A percentile compares a stretch with the other conserved stretches of the same genome.
Conservation (phyloP, 2,329 filamentous ascomycete genomes). For the Colletotrichum sp. region DNA sequence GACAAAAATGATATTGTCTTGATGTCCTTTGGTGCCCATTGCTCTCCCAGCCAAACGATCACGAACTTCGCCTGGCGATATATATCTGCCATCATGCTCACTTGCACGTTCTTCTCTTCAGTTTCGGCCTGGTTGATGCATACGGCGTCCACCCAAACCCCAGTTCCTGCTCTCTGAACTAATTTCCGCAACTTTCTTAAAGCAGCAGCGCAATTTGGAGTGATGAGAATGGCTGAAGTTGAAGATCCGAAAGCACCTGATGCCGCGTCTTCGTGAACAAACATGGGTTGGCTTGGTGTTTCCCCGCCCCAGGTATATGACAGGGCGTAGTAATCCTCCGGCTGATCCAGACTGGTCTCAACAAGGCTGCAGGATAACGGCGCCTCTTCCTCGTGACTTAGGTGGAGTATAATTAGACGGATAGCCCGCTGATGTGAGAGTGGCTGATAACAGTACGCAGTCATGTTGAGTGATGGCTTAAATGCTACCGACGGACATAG, state of each 20-base stretch:
- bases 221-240: background rate
- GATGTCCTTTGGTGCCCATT: no score
- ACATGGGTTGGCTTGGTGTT: background rate
- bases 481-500: no score
- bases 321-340: background rate
- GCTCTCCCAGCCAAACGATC: no score
- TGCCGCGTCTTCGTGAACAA: accelerated
- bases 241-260: background rate
- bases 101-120: background rate
- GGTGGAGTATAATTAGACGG: background rate
- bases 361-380: background rate
- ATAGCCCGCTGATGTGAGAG: background rate
- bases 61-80: no score
- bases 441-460: background rate
- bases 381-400: background rate
- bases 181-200: background rate
- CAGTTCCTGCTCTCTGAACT: no score
- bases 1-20: no score
- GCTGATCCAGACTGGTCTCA: background rate
- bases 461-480: background rate
- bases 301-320: background rate
- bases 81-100: no score
- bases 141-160: background rate
- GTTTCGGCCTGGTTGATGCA: background rate
- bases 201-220: background rate